Evolutionary conservation across 371 early-diverging fungal species (phyloP), one percentile per base, ranked within the genome.

Genomic region (Lichtheimia ramosa): DNA sequence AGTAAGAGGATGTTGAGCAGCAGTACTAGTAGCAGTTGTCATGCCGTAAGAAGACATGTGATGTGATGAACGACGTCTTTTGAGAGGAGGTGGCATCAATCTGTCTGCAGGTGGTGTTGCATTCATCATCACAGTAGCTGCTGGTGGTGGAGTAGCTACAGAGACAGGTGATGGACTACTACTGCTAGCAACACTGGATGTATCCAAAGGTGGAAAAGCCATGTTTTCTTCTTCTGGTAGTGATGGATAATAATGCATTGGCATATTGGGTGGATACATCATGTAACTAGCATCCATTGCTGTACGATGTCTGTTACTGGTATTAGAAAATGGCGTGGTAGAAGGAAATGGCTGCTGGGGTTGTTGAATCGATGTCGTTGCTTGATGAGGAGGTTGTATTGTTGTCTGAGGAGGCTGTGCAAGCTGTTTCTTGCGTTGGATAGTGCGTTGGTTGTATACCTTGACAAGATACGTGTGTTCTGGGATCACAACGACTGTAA

Each of bases 371-470:
- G 53, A 20, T 39, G 16, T 15, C 21, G 59, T 42, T 54, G 54
- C 25, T 59, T 59, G 16, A 16, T n/a, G 27, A 51, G 60, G 14
- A 54, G 60, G n/a, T 48, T 53, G 21, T 52, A 58, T 40, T 43
- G 57, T 60, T 23, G 54, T 43, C 25, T 53, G 55, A 41, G 54
- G 66, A n/a, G 64, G 18, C 52, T 60, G 25, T 56, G 59, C 12
- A 54, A 55, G 24, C 49, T 46, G n/a, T 46, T 15, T 4, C 7
- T 70, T 62, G 46, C 68, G 28, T 54, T 68, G 20, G 61, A 54
- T 23, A 64, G 57, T 46, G 20, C 69, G 66, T 39, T 77, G 74
- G 23, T 65, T 68, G 49, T 77, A 68, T 58, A 77, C 70, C 43
- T 70, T 71, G 24, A 74, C 66, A 20, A 69, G 60, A 24, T 65